A percentile compares a stretch with the other conserved stretches of the same genome.
These are phyloP conservation scores for Haematococcus sp. DNA, from an alignment of 139 green algal genomes.

Conservation along the genomic window DNA sequence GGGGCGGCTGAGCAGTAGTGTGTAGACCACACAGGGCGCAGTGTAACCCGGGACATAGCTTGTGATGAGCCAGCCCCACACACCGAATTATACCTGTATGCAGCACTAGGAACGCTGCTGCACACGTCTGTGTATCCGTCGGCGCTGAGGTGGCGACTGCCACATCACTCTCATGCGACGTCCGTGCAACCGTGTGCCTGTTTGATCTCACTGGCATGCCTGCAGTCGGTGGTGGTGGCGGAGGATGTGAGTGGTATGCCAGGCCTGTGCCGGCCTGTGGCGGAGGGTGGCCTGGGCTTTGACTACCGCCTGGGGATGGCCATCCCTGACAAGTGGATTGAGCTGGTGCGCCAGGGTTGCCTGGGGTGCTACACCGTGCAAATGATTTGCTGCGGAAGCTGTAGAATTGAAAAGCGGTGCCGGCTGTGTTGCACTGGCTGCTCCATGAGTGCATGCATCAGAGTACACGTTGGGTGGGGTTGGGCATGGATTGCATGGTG, in stretches of 20 bases:
- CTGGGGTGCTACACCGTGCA: background rate
- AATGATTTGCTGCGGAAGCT: background rate
- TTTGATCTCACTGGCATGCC: background rate
- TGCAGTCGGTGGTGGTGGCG: constrained; percentile 78
- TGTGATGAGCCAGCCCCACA: too few species aligned
- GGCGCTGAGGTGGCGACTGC: too few species aligned
- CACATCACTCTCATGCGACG: too few species aligned
- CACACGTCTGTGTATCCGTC: too few species aligned
- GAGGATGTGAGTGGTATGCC: constrained; percentile 98
- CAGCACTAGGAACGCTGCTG: too few species aligned
- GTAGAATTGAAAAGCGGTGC: background rate
- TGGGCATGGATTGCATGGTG: too few species aligned
- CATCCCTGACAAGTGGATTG: constrained; percentile 92
- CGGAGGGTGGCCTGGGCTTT: constrained; percentile 91
- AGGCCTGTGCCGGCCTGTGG: constrained; percentile 80
- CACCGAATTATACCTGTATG: too few species aligned
- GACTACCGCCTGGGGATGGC: constrained; percentile 90
- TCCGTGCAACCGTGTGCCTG: too few species aligned
- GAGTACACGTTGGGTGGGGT: too few species aligned
- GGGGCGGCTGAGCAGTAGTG: too few species aligned
- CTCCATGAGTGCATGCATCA: background rate
- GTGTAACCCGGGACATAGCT: too few species aligned
- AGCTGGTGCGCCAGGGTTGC: constrained; percentile 25
- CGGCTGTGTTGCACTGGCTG: background rate
- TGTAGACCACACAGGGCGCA: too few species aligned